Percentiles rank a stretch among this genome's conserved stretches.
These are phyloP conservation scores for Colletotrichum sp. DNA, from an alignment of 2,329 filamentous ascomycete genomes.

Conservation along the genomic window DNA sequence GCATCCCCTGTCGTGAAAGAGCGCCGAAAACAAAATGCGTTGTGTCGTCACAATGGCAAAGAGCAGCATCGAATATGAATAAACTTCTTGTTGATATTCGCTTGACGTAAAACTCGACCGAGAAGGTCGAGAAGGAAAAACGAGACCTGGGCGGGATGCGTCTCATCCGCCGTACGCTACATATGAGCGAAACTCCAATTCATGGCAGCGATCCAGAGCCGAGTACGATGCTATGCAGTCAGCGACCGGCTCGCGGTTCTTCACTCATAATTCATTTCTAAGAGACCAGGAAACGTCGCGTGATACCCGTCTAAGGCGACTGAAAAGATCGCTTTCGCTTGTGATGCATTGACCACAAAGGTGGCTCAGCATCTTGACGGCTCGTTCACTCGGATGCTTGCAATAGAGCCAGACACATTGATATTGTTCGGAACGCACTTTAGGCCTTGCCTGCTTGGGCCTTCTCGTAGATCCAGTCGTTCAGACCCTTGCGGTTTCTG, in stretches of 20 bases:
- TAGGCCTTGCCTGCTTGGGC: slow-evolving; percentile 64
- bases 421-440: background rate
- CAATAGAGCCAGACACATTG: background rate
- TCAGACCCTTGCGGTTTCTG: slow-evolving; percentile 86
- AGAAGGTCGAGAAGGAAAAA: background rate
- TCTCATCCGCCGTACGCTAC: background rate
- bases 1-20: background rate
- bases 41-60: background rate
- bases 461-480: slow-evolving; percentile 96
- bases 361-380: background rate
- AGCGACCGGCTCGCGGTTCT: background rate
- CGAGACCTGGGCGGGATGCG: background rate
- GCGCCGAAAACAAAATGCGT: background rate
- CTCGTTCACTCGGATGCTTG: background rate
- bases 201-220: background rate
- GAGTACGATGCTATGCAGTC: background rate
- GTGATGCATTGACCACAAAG: background rate
- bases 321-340: background rate
- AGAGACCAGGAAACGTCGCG: background rate
- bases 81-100: background rate
- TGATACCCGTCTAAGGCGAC: background rate
- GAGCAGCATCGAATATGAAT: background rate
- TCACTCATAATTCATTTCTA: background rate
- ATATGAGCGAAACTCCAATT: background rate
- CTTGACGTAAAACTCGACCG: background rate